Evolutionary conservation across 352 stramenopile genomes (phyloP).

Genomic region (Globisporangium ultimum): DNA sequence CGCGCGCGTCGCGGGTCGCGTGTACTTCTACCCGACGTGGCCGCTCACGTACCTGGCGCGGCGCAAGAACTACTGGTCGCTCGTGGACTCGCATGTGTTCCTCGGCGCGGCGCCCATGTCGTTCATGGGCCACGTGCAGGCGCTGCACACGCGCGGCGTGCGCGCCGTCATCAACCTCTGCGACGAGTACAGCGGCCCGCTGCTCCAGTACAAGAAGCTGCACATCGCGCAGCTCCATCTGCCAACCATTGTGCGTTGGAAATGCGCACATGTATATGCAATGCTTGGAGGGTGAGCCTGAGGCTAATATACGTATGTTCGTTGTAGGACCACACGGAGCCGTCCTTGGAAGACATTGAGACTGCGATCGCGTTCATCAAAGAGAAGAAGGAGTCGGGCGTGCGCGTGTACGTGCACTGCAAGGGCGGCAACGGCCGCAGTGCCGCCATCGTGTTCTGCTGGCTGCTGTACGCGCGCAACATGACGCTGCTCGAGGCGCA

Average conservation of each 20-base stretch:
- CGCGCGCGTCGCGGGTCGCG: slow-evolving; percentile 68
- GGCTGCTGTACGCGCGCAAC: slow-evolving; percentile 73
- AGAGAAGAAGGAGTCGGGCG: slow-evolving; percentile 77
- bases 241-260: slow-evolving; percentile 82
- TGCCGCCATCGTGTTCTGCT: slow-evolving; percentile 90
- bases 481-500: slow-evolving; percentile 84
- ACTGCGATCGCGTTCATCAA: slow-evolving; percentile 88
- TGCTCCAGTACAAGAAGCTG: slow-evolving; percentile 81
- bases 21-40: slow-evolving; percentile 92
- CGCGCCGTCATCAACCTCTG: slow-evolving; percentile 95
- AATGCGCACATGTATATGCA: no score
- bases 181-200: slow-evolving; percentile 92
- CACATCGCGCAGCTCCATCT: slow-evolving; percentile 89
- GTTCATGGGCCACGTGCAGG: slow-evolving; percentile 84
- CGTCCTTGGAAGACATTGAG: slow-evolving; percentile 60
- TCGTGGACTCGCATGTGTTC: slow-evolving; percentile 91
- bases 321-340: slow-evolving; percentile 78
- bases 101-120: slow-evolving; percentile 90
- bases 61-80: slow-evolving; percentile 88
- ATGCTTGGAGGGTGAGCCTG: no score
- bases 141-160: slow-evolving; percentile 75
- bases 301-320: neutral
- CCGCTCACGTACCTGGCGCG: slow-evolving; percentile 89
- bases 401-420: slow-evolving; percentile 96
- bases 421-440: slow-evolving; percentile 94